Percentiles rank a stretch among this genome's conserved stretches.
Evolutionary conservation across 2,329 filamentous ascomycete species (phyloP).

Genomic region (Ceratocystis cacaofunesta): DNA sequence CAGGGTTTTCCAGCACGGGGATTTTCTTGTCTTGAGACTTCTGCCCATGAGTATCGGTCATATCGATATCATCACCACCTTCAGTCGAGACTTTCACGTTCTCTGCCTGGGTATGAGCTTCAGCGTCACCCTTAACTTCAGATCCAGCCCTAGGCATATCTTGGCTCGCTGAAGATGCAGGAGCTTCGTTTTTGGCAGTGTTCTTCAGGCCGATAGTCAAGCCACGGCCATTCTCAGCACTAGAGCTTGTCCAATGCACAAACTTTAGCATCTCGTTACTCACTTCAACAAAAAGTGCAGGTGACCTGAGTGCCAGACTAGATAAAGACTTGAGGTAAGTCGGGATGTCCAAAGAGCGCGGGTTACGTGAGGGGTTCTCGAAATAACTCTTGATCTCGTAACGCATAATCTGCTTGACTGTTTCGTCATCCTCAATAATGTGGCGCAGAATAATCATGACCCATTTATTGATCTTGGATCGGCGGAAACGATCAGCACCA

Average conservation of each 20-base stretch:
- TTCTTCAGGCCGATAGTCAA: conserved; percentile 16
- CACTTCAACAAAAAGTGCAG: conserved; percentile 73
- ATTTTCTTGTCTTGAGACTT: conserved; percentile 59
- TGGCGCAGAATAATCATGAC: conserved; percentile 83
- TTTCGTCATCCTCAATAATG: conserved; percentile 85
- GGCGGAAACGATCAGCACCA: conserved; percentile 56
- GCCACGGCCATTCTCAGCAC: conserved; percentile 11
- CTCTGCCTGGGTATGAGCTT: conserved; percentile 19
- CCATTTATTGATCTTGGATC: conserved; percentile 38
- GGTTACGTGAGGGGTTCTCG: conserved; percentile 36
- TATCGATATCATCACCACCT: conserved; percentile 38
- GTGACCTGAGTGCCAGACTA: conserved; percentile 64
- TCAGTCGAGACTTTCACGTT: conserved; percentile 49
- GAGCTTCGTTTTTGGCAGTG: neutral
- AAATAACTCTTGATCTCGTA: conserved; percentile 74
- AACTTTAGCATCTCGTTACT: conserved; percentile 67
- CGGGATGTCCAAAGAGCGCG: conserved; percentile 51
- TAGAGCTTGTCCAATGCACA: conserved; percentile 14
- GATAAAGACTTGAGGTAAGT: conserved; percentile 64
- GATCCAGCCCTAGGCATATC: neutral
- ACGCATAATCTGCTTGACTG: conserved; percentile 79
- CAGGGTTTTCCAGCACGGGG: conserved; percentile 78
- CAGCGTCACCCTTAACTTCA: neutral
- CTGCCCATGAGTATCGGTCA: conserved; percentile 38
- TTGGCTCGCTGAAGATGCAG: neutral